Base-by-base conservation (phyloP, 2,329 filamentous ascomycete species). In the Ceratocystis ficicola region DNA sequence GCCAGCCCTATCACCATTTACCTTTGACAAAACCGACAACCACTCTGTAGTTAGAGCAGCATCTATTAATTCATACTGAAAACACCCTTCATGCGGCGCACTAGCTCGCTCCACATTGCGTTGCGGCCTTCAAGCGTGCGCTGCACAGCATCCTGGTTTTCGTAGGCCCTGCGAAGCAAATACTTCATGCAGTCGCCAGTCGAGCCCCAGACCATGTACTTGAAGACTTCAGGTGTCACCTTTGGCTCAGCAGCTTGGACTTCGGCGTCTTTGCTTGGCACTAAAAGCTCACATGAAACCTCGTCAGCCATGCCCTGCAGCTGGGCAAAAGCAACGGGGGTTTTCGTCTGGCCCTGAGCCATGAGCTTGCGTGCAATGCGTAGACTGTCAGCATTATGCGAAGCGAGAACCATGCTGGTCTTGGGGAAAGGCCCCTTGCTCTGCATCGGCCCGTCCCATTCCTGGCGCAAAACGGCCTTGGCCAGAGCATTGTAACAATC, bases 271-370 rank as follows among this genome's bases (percentile, higher is more conserved):
- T 36, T 60, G n/a, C 50, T 62, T 5, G 66, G 66, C 44, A 68
- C 66, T 15, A 81, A 72, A 15, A 86, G 75, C 73, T 85, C 83
- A 72, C 83, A 86, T 73, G 87, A 90, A 64, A 97, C 85, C 73
- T 96, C 92, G 71, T 97, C 93, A 1, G 93, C 93, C 93, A 97
- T 97, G 50, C 93, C 92, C 77, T 93, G 88, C 0, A 96, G 82
- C 76, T 96, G 92, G 2, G 88, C 78, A 60, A 77, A 79, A 0
- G 75, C 74, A 55, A 78, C 71, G 28, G 73, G 72, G 0, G 74
- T 75, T 71, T 75, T 75, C 68, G 76, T 76, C 7, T 71, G 72
- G 12, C 77, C 77, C 5, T 71, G 74, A 70, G 79, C 79, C 66
- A 82, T 77, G 30, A 86, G 75, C 12, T 75, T 76, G 28, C 81